Evolutionary conservation across 352 stramenopile genomes (phyloP).

Genomic region (Phytophthora parvispora): DNA sequence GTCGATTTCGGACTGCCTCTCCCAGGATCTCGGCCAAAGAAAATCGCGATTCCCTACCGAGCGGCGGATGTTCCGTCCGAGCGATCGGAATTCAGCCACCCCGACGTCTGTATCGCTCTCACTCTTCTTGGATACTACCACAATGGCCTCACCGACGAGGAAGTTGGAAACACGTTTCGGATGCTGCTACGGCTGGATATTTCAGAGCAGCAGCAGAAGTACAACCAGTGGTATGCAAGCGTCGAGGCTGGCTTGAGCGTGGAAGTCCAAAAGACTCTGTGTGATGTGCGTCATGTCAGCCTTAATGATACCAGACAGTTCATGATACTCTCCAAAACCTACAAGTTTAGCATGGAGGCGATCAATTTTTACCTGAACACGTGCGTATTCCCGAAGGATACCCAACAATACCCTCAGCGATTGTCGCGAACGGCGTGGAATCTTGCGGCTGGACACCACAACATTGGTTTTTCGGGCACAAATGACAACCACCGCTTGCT

Average conservation of each 20-base stretch:
- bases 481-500: constrained; percentile 91
- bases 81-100: constrained; percentile 91
- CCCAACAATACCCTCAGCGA: constrained; percentile 77
- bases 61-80: constrained; percentile 77
- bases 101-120: constrained; percentile 84
- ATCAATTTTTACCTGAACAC: constrained; percentile 92
- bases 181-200: constrained; percentile 69
- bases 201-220: constrained; percentile 74
- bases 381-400: constrained; percentile 88
- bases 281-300: constrained; percentile 77
- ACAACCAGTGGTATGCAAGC: constrained; percentile 72
- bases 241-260: constrained; percentile 25
- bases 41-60: constrained; percentile 88
- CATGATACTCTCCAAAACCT: constrained; percentile 53
- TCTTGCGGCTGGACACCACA: constrained; percentile 63
- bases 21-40: constrained; percentile 54
- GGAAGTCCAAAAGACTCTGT: constrained; percentile 43
- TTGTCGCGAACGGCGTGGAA: constrained; percentile 87
- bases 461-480: constrained; percentile 91
- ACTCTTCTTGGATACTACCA: constrained; percentile 92
- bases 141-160: constrained; percentile 54
- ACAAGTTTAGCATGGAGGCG: constrained; percentile 66
- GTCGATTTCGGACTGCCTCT: constrained; percentile 84
- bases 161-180: constrained; percentile 66
- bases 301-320: constrained; percentile 77